Base-by-base conservation (phyloP, 768 basidiomycete genomes). In the Pulveroboletus sp. region DNA sequence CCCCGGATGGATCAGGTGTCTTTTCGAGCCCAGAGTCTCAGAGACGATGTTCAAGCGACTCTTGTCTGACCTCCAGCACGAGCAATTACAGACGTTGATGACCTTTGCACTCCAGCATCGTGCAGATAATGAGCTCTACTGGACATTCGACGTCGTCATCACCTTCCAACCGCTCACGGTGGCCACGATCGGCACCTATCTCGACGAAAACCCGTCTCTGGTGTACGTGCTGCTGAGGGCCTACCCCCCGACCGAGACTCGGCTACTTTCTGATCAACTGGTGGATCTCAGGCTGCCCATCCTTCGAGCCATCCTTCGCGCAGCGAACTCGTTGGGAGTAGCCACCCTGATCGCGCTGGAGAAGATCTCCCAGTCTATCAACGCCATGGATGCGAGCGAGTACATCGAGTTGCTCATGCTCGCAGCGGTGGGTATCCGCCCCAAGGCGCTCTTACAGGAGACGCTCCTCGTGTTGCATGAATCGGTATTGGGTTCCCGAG, bases 391-490 rank as follows among this genome's bases (percentile, higher is more conserved):
- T 10, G 56, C 76, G 5, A 58, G 65, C 8, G 61, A 71, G 11
- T 86, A 83, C 51, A 65, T 78, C 17, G 76, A 82, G 39, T 56
- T 83, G 5, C 67, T 85, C 11, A 78, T 77, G 71, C 61, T 78
- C 15, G 68, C 76, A 0, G 68, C 78, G 0, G 66, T 78, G n/a
- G 76, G 73, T 43, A 73, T 83, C 33, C 77, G 83, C 0, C 63
- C 79, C 0, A 70, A 69, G 27, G 68, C 75, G 7, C 69, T 84
- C 3, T 70, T 76, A 0, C 83, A 83, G 57, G 84, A 86, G 62
- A 65, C 81, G 2, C 70, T 86, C 8, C 65, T 85, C 1, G 79
- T 83, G 5, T 65, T 86, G 10, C 74, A 82, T 53, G 83, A 82
- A 33, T 69, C 69, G 28, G 73, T 76, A 2, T 48, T 53, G 2